These are phyloP conservation scores for Porogramme epimiltina DNA, from an alignment of 1,284 basidiomycete species.

Conservation along the genomic window DNA sequence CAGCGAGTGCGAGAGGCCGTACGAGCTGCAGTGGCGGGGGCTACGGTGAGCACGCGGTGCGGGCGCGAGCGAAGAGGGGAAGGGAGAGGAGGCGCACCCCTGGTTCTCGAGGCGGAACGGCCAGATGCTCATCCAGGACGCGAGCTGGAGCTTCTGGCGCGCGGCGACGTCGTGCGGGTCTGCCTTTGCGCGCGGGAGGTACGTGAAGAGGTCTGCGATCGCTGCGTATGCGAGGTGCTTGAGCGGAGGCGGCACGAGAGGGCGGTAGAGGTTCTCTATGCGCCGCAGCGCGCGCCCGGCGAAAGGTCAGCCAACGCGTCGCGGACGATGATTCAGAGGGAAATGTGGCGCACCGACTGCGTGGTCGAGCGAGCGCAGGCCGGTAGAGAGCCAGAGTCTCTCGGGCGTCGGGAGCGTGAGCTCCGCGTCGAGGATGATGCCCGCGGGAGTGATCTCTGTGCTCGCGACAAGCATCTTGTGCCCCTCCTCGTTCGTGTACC, in stretches of 20 bases:
- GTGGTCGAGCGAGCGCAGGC: slow-evolving; percentile 78
- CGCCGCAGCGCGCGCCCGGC: background rate
- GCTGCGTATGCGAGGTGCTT: slow-evolving; percentile 68
- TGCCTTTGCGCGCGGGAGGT: slow-evolving; percentile 65
- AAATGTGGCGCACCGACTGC: slow-evolving; percentile 52
- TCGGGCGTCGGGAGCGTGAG: slow-evolving; percentile 76
- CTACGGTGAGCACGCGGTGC: no score
- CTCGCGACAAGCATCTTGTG: slow-evolving; percentile 64
- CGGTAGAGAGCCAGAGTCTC: slow-evolving; percentile 78
- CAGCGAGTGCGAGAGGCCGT: slow-evolving; percentile 75
- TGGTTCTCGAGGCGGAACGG: slow-evolving; percentile 59
- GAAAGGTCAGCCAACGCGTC: background rate
- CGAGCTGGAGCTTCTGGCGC: slow-evolving; percentile 73
- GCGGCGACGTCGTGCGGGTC: slow-evolving; percentile 58
- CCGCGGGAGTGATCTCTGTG: slow-evolving; percentile 59
- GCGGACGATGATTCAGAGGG: background rate
- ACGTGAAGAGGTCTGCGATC: slow-evolving; percentile 72
- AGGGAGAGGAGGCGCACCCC: slow-evolving; percentile 36
- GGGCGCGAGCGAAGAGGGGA: no score
- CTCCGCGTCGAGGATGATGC: slow-evolving; percentile 79
- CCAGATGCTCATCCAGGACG: slow-evolving; percentile 82
- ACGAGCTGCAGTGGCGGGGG: slow-evolving; percentile 42
- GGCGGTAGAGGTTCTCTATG: slow-evolving; percentile 71
- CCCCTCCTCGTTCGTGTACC: slow-evolving; percentile 72
- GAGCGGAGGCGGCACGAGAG: slow-evolving; percentile 57